Percentiles rank a stretch among this genome's conserved stretches.
These are phyloP conservation scores for Sporobolomyces roseus DNA, from an alignment of 768 basidiomycete genomes.

Conservation along the genomic window DNA sequence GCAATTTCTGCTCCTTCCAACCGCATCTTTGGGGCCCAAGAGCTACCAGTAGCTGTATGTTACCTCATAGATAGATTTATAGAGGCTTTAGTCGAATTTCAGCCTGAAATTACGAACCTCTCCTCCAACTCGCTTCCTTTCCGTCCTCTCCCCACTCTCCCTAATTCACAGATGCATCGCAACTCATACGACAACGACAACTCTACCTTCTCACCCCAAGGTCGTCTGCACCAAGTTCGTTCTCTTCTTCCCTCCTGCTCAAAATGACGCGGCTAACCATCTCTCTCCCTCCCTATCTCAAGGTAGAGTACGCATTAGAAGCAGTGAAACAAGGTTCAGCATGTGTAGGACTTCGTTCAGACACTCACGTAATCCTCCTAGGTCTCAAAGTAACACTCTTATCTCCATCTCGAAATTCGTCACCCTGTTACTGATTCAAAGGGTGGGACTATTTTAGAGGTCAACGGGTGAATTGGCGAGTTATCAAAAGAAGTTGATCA, in stretches of 20 bases:
- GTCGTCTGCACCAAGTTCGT: slow-evolving; percentile 66
- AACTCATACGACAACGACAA: slow-evolving; percentile 87
- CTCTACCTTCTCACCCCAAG: slow-evolving; percentile 94
- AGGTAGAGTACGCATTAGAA: slow-evolving; percentile 71
- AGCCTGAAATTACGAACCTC: too few species aligned
- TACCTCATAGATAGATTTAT: too few species aligned
- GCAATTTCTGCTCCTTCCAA: too few species aligned
- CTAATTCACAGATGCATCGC: slow-evolving; percentile 42
- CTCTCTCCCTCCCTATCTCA: background rate
- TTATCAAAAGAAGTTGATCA: slow-evolving; percentile 99
- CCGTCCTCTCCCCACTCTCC: too few species aligned
- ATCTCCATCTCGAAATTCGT: background rate
- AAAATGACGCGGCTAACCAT: slow-evolving; percentile 15
- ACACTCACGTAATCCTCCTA: slow-evolving; percentile 86
- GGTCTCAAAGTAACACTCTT: slow-evolving; percentile 78
- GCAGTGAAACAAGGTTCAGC: slow-evolving; percentile 99
- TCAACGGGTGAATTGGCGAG: slow-evolving; percentile 96
- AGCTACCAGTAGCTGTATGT: too few species aligned
- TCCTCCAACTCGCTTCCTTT: too few species aligned
- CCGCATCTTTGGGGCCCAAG: too few species aligned
- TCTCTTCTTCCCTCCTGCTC: background rate
- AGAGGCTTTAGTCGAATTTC: too few species aligned
- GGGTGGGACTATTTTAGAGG: slow-evolving; percentile 67
- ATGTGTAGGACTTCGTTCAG: slow-evolving; percentile 91
- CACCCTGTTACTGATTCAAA: too few species aligned